Base-by-base conservation (phyloP, 495 filamentous ascomycete genomes). In the Penicillium steckii region DNA sequence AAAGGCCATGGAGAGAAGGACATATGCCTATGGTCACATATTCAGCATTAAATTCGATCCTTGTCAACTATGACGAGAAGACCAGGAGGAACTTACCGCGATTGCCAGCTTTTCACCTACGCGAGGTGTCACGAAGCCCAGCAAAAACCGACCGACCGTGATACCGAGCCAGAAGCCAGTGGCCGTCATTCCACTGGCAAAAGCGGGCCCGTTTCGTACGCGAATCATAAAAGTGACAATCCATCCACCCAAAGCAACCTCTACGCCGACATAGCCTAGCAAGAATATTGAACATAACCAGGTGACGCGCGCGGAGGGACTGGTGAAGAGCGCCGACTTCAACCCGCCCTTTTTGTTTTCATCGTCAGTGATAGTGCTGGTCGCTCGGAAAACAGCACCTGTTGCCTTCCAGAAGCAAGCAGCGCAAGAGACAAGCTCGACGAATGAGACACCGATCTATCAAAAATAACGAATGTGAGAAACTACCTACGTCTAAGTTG, bases 231-330 rank as follows among this genome's bases (percentile, higher is more conserved):
- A 87, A 3, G 75, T 79, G 27, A 85, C 81, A 52, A 86, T 81
- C 84, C 84, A 87, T 8, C 84, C 84, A 25, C 90, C 89, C 1
- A 95, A 77, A 0, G 86, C 84, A 18, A 96, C 91, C 65, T 96
- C 91, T n/a, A 85, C 72, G 35, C 91, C 91, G 9, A 94, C 88
- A 59, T 94, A 95, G 32, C 80, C 81, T 3, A 95, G 75, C 30
- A 94, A 69, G 69, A 95, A 95, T 13, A 87, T 37, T 8, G 91
- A 80, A 29, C 83, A 81, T 19, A 94, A 67, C 89, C 90, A 96
- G 22, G 87, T 87, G 3, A 94, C 79, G 7, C 67, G 53, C 29
- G 61, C 78, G 45, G 54, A 72, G 42, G 61, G 74, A 18, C 57
- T 63, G 32, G 70, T 73, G 24, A 79, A 72, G 1, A 89, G 67